Evolutionary conservation across 768 basidiomycete genomes (phyloP), one percentile per base, ranked within the genome.

Genomic region (Termitomyces sp.): DNA sequence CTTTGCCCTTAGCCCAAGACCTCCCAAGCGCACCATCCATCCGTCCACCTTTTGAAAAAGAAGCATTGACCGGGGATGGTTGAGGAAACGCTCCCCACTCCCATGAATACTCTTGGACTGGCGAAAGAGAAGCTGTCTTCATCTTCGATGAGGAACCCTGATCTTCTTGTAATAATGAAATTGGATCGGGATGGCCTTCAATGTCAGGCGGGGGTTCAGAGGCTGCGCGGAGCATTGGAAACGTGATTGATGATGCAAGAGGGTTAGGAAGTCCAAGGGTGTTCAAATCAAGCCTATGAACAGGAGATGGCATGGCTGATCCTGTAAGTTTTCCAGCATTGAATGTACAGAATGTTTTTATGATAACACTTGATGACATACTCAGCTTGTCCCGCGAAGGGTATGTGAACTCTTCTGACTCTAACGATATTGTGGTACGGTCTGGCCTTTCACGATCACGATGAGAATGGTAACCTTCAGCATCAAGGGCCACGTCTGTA

Each of bases 81-180:
- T 86, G 87, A 30, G 92, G 94, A 64, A 95, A 91, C 19, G 81
- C 85, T 28, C 92, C 93, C 93, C 94, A 95, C 63, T 95, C 94
- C 94, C 94, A 95, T 6, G 89, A 89, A 64, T 94, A 94, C 65
- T 91, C 87, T 55, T 84, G 84, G 3, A 78, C 64, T 4, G 66
- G 68, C 19, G 70, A 51, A 26, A 61, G 42, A 23, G 54, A 40
- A 3, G 51, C 21, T 38, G 48, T 21, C 11, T 48, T 53, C 48
- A 60, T 28, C 31, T 54, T 54, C 2, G 63, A 61, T 17, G 67
- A 60, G 21, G 59, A 55, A 26, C 51, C 45, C 30, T 56, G 53
- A 30, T 56, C 43, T 17, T 56, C 43, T 17, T 57, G 53, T 3
- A 43, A 55, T 35, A 56, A 50, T 37, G 54, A 17, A 14, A 44